Evolutionary conservation across 208 protist species (phyloP), one percentile per base, ranked within the genome.

Genomic region (Porcisia deanei): DNA sequence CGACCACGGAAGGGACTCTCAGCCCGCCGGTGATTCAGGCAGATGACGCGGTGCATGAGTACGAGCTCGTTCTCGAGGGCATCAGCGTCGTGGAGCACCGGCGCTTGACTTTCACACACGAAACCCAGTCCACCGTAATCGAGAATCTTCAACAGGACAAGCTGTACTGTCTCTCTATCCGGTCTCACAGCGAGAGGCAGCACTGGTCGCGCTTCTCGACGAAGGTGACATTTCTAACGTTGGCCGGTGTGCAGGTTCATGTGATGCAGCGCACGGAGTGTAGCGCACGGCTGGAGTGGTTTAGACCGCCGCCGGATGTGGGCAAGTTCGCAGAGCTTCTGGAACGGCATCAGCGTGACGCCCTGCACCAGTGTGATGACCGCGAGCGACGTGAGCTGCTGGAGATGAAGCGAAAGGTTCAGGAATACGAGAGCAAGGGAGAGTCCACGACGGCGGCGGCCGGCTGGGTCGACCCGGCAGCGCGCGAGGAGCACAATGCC

Each of bases 191-290:
- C 76, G 85, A 87, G 71, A 91, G 91, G 64, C 61, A 89, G 75
- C 89, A 94, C 70, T 97, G 93, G 95, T 97, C 92, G 1, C 80
- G 87, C 76, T 89, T 91, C 49, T 97, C 92, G 5, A 88, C 87
- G 73, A 90, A 91, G 69, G 84, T 88, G 47, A 90, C 91, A 20
- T 63, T 98, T n/a, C 80, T 96, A 49, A 98, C 95, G 41, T 86
- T 98, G 53, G 52, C 75, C 9, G 74, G 89, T 7, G 90, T 98
- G 76, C 76, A 81, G 57, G 78, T 86, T 39, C 65, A 77, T 4
- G 82, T 95, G 39, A 72, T 72, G 41, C 86, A 95, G 81, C 83
- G 83, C 79, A 94, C 93, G 22, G 95, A 98, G 82, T 86, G 73
- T 49, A 86, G 80, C 59, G 86, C 88, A 2, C 58, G 82, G 70